These are phyloP conservation scores for Kwoniella shandongensis DNA, from an alignment of 768 basidiomycete genomes.

Conservation along the genomic window DNA sequence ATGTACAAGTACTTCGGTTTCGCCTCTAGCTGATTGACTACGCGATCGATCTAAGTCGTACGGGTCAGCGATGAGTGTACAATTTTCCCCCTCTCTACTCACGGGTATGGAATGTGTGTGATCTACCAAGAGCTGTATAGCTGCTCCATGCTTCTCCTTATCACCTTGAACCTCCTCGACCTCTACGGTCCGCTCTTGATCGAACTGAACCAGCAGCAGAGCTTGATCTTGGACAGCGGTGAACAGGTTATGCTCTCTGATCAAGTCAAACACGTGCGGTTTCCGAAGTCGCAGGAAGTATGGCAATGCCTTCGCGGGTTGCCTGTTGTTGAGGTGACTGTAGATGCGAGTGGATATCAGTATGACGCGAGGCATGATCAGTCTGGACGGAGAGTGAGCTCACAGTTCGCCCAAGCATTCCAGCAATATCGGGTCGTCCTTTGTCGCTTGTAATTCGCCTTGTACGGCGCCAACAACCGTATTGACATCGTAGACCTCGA, in stretches of 20 bases:
- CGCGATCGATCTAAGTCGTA: conserved; percentile 72
- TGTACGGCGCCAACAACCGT: conserved; percentile 88
- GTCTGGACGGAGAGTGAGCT: conserved; percentile 15
- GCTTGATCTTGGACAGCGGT: conserved; percentile 94
- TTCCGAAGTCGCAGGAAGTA: conserved; percentile 82
- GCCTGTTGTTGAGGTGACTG: conserved; percentile 81
- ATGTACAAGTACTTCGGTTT: conserved; percentile 82
- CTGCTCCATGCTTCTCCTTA: conserved; percentile 62
- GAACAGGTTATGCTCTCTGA: conserved; percentile 88
- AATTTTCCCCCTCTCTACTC: conserved; percentile 46
- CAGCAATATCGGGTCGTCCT: conserved; percentile 71
- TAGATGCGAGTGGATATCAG: not conserved
- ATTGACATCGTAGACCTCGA: conserved; percentile 79
- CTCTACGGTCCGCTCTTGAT: conserved; percentile 62
- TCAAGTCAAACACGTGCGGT: conserved; percentile 90
- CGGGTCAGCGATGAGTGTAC: conserved; percentile 7
- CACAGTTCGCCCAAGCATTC: conserved; percentile 92
- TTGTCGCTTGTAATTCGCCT: conserved; percentile 67
- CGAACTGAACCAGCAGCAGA: conserved; percentile 87
- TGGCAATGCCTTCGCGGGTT: conserved; percentile 89
- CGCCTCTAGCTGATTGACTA: conserved; percentile 78
- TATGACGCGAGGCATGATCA: not conserved
- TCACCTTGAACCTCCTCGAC: conserved; percentile 26
- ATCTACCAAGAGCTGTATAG: conserved; percentile 82
- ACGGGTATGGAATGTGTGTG: conserved; percentile 96